Evolutionary conservation across 2,329 filamentous ascomycete species (phyloP), one percentile per base, ranked within the genome.

Genomic region (Penicillium decumbens): DNA sequence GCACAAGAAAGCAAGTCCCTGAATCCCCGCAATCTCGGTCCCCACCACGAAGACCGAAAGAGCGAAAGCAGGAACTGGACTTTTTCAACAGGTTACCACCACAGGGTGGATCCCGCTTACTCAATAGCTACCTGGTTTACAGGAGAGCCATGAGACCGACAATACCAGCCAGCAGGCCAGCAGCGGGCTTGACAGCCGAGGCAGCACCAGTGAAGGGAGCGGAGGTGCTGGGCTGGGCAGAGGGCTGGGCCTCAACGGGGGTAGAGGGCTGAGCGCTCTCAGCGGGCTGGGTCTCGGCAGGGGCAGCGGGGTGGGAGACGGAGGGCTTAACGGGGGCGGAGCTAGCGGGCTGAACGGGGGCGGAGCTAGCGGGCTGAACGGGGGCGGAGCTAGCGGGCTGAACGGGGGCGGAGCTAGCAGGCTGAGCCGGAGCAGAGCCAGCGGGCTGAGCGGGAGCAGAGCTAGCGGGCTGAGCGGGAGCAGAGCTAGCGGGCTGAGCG

Each of bases 61-160:
- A 48, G 28, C 42, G 23, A 40, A 51, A 40, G 3, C 32, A 35
- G 47, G 43, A 15, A 40, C 38, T 18, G 32, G 5, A 30, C 12
- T 30, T 40, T 42, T 50, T 33, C 12, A 27, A 20, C 24, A 12
- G 33, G 20, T 23, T 23, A 23, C 20, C 8, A 18, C 33, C 33
- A 20, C 3, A 37, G 18, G 33, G 7, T 15, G 23, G 35, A 43
- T 13, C 13, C 25, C 20, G 33, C 40, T 32, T 18, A 6, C 30
- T 56, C 25, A 43, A 48, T 56, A 12, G 28, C 29, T 44, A 52
- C 44, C 42, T 50, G 45, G 49, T 62, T 64, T 70, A 72, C 51
- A 72, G 64, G 41, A 72, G 55, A 56, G 66, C 67, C 61, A 71
- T 69, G 51, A 70, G 41, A 38, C 62, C 69, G 49, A 71, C 60